Conservation (phyloP, 805 yeast genomes). For the Cyberlindnera americana region DNA sequence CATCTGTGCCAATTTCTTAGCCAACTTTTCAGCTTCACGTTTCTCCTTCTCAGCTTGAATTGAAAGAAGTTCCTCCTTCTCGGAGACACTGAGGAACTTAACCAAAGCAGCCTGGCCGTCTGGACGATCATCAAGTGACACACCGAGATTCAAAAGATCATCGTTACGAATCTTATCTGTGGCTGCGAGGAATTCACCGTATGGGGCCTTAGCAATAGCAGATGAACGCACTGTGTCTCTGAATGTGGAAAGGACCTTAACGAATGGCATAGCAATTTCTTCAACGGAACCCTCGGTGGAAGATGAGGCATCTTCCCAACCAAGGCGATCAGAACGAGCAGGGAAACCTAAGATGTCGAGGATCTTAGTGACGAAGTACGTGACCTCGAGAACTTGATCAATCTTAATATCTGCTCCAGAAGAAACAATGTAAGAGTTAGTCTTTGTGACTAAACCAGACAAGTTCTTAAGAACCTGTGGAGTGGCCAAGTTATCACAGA, state of each 20-base stretch:
- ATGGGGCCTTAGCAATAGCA: slow-evolving; percentile 60
- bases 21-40: slow-evolving; percentile 50
- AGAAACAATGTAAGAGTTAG: slow-evolving; percentile 70
- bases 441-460: slow-evolving; percentile 61
- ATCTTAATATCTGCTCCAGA: slow-evolving; percentile 50
- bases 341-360: slow-evolving; percentile 74
- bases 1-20: slow-evolving; percentile 54
- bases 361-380: slow-evolving; percentile 68
- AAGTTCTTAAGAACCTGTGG: slow-evolving; percentile 68
- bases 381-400: slow-evolving; percentile 63
- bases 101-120: slow-evolving; percentile 76
- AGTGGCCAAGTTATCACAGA: slow-evolving; percentile 85
- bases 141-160: slow-evolving; percentile 70
- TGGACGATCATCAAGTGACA: slow-evolving; percentile 84
- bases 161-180: slow-evolving; percentile 72
- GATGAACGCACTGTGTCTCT: slow-evolving; percentile 75
- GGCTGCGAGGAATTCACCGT: slow-evolving; percentile 54
- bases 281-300: slow-evolving; percentile 40
- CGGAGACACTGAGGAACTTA: slow-evolving; percentile 71
- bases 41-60: slow-evolving; percentile 55
- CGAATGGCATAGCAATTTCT: slow-evolving; percentile 74
- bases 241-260: slow-evolving; percentile 70
- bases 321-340: slow-evolving; percentile 63
- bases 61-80: slow-evolving; percentile 58
- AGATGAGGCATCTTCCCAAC: slow-evolving; percentile 61